These are phyloP conservation scores for Ampelocalamus luodianensis DNA, from an alignment of 176 grass and related monocot genomes.

Conservation along the genomic window DNA sequence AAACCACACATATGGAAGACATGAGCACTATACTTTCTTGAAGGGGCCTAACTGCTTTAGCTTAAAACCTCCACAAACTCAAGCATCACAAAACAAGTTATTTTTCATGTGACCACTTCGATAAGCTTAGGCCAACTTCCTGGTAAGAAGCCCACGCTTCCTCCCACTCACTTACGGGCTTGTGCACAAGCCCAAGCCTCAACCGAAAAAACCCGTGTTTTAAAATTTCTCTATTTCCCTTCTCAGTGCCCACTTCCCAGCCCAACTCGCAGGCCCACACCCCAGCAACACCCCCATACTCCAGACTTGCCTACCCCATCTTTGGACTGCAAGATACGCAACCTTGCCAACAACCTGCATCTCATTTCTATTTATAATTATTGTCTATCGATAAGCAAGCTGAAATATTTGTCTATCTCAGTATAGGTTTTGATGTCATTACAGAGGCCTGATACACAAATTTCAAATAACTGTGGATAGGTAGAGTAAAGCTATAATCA, in stretches of 20 bases:
- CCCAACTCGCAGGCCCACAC: background rate
- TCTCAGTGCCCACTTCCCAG: background rate
- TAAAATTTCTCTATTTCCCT: background rate
- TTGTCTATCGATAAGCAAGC: background rate
- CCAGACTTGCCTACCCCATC: background rate
- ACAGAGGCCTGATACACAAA: constrained; percentile 2
- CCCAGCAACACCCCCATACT: background rate
- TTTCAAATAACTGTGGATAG: background rate
- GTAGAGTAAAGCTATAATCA: constrained; percentile 2
- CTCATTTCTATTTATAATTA: background rate
- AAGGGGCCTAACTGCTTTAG: too few species aligned
- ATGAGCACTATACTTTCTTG: background rate
- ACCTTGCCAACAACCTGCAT: background rate
- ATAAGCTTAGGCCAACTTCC: background rate
- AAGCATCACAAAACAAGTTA: background rate
- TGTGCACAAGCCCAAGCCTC: background rate
- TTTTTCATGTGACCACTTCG: background rate
- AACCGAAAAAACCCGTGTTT: background rate
- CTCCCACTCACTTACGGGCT: background rate
- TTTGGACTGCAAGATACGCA: background rate
- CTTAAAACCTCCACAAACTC: background rate
- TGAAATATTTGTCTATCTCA: background rate
- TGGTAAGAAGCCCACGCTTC: background rate
- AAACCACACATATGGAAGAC: background rate
- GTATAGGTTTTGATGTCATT: constrained; percentile 12